A percentile compares a stretch with the other conserved stretches of the same genome.
Conservation (phyloP, 2,329 filamentous ascomycete species). For the Fusarium falciforme region DNA sequence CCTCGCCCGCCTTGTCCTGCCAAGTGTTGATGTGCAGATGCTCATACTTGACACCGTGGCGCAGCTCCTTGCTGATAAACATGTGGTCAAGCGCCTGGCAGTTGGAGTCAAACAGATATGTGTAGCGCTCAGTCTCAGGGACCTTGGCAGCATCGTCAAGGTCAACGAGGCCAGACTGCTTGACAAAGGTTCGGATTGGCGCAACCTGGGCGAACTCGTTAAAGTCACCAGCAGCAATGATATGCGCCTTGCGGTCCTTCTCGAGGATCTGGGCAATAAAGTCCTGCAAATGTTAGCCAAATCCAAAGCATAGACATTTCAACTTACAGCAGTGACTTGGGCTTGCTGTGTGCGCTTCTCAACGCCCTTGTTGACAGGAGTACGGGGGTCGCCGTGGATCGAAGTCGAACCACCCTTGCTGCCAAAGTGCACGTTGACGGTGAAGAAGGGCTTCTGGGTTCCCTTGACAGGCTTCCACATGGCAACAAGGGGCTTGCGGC, state of each 20-base stretch:
- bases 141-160: constrained; percentile 70
- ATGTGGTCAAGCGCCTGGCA: constrained; percentile 78
- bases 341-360: constrained; percentile 67
- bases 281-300: constrained; percentile 43
- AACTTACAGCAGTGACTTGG: constrained; percentile 66
- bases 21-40: constrained; percentile 80
- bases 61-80: constrained; percentile 69
- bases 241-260: constrained; percentile 64
- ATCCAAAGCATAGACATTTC: background rate
- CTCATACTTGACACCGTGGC: constrained; percentile 62
- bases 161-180: constrained; percentile 67
- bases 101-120: constrained; percentile 77
- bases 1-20: constrained; percentile 65
- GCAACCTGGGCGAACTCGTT: constrained; percentile 76
- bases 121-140: constrained; percentile 70
- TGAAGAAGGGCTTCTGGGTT: constrained; percentile 69
- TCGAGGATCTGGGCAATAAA: constrained; percentile 70
- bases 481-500: constrained; percentile 75
- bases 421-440: constrained; percentile 76
- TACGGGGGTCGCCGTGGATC: constrained; percentile 73
- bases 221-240: constrained; percentile 76
- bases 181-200: constrained; percentile 66
- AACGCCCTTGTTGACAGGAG: constrained; percentile 74
- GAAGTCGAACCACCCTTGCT: constrained; percentile 75
- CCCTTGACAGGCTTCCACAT: constrained; percentile 70